Evolutionary conservation across 2,329 filamentous ascomycete genomes (phyloP).

Genomic region (Neofusicoccum kwambonambiense): DNA sequence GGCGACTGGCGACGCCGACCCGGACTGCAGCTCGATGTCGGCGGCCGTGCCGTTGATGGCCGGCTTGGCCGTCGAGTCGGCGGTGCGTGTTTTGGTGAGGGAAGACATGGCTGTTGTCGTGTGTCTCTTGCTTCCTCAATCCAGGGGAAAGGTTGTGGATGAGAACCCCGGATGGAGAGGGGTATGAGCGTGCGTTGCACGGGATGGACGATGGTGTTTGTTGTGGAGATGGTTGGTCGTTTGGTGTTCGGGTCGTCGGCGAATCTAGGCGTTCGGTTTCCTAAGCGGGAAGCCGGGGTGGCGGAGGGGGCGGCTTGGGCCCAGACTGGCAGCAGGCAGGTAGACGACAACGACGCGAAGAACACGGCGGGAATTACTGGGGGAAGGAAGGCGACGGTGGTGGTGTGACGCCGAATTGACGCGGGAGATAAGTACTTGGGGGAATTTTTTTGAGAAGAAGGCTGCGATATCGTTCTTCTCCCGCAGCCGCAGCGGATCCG

Average conservation of each 20-base stretch:
- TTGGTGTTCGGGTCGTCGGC: neutral
- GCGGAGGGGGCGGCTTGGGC: neutral
- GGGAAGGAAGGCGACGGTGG: neutral
- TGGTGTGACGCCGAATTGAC: neutral
- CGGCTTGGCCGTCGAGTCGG: neutral
- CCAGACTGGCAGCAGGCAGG: neutral
- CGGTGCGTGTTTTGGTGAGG: neutral
- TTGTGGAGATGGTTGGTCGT: neutral
- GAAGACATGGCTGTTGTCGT: neutral
- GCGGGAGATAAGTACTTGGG: neutral
- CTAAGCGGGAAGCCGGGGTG: conserved; percentile 9
- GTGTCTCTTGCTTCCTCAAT: neutral
- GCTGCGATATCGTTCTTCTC: neutral
- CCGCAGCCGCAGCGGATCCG: neutral
- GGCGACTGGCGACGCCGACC: neutral
- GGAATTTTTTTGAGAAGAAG: neutral
- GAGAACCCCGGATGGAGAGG: too few species aligned
- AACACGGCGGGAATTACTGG: neutral
- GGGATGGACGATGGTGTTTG: neutral
- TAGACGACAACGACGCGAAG: neutral
- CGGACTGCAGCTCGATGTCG: neutral
- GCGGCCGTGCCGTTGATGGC: neutral
- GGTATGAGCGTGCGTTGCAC: neutral
- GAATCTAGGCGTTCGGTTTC: neutral
- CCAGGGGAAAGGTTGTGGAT: neutral